A percentile compares a stretch with the other conserved stretches of the same genome.
phyloP scores from a whole-genome alignment of 2,329 filamentous ascomycete genomes.

The Colletotrichum cordylinicola region DNA sequence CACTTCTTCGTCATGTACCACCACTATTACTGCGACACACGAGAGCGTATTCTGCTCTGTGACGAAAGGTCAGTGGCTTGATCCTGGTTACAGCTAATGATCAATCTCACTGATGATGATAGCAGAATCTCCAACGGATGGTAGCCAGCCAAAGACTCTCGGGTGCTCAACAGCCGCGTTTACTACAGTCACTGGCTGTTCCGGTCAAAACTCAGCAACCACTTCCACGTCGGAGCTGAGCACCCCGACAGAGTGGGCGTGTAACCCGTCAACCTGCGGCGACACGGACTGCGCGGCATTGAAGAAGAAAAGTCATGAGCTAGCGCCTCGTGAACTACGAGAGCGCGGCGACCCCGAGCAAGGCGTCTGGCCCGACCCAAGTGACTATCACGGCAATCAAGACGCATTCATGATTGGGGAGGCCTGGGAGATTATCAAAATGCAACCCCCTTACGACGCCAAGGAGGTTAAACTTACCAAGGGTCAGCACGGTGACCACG shows the following conservation, averaged over 20 bases:
- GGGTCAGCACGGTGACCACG: fast-evolving
- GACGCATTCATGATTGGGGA: background rate
- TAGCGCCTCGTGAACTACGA: background rate
- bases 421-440: background rate
- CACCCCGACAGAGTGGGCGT: background rate
- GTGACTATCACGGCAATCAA: background rate
- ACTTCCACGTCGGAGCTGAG: background rate
- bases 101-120: background rate
- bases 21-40: background rate
- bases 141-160: background rate
- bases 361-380: background rate
- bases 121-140: background rate
- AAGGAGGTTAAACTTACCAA: background rate
- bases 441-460: background rate
- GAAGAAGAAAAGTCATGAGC: background rate
- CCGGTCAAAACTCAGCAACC: background rate
- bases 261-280: background rate
- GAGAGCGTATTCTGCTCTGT: background rate
- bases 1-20: background rate
- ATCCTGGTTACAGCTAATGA: background rate
- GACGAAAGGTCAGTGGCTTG: background rate
- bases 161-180: background rate
- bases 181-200: background rate
- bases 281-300: background rate
- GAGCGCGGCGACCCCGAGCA: background rate